Percentiles rank a stretch among this genome's conserved stretches.
Conservation (phyloP, 768 basidiomycete genomes). For the Holtermanniella nyarrowii region DNA sequence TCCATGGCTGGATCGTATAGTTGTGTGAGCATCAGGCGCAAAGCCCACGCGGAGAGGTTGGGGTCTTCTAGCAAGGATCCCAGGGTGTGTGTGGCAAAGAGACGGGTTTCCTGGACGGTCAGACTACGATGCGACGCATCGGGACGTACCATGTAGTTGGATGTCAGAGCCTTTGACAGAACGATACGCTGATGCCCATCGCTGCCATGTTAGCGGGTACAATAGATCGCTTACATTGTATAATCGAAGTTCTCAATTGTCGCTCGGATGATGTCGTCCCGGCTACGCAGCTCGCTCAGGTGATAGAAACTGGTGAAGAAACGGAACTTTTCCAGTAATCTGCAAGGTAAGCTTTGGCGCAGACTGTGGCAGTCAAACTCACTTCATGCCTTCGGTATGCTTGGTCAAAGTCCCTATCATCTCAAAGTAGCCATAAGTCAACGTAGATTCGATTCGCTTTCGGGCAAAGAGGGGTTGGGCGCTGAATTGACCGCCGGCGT, state of each 20-base stretch:
- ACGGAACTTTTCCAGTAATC: constrained; percentile 79
- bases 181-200: constrained; percentile 92
- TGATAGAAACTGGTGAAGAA: constrained; percentile 95
- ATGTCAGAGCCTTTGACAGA: constrained; percentile 85
- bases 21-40: constrained; percentile 85
- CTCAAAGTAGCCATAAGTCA: constrained; percentile 88
- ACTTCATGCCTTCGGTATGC: constrained; percentile 82
- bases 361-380: too few relatives aligned
- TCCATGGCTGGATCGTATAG: constrained; percentile 85
- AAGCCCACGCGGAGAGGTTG: constrained; percentile 70
- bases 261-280: constrained; percentile 83
- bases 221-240: constrained; percentile 53
- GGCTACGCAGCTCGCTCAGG: constrained; percentile 74
- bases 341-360: constrained; percentile 33
- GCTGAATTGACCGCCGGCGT: constrained; percentile 17
- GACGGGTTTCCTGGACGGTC: constrained; percentile 59
- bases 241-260: constrained; percentile 91
- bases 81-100: constrained; percentile 79
- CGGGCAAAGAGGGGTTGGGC: constrained; percentile 55
- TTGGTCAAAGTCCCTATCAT: constrained; percentile 89
- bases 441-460: constrained; percentile 63
- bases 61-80: constrained; percentile 60
- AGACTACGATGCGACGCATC: not conserved
- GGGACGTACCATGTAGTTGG: constrained; percentile 64
- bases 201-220: constrained; percentile 43